Base-by-base conservation (phyloP, 129 eudicot species). In the Solidago caesia region DNA sequence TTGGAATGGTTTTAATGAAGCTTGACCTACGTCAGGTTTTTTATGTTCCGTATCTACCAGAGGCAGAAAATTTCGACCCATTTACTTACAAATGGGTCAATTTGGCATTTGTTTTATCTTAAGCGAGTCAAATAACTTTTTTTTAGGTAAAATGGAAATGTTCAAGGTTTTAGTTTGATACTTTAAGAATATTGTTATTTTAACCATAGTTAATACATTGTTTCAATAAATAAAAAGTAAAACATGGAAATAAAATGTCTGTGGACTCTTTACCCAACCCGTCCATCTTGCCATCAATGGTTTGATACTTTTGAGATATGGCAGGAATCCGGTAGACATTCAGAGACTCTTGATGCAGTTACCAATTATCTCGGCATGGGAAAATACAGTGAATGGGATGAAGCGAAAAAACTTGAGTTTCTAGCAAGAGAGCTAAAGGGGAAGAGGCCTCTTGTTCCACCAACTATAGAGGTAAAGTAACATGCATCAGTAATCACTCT, bases 11-110 rank as follows among this genome's bases (percentile, higher is more conserved):
- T 64, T 77, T 93, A 29, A 90, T 93, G 96, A 90, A 90, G 82
- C 98, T 93, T 63, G 98, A 93, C 81, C 84, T 93, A 68, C 96
- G 98, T 64, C 98, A 93, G 98, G 98, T 92, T 79, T 41, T 82
- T 72, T 78, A 16, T 62, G 15, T 75, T 6, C 41, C 42, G 11
- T 49, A 33, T 39, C 41, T 63, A 2, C 4, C 8, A 55, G 9
- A 55, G 27, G 60, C 7, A 25, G 8, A 7, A 55, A 55, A 0
- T 13, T n/a, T n/a, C 16, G 60, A 55, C 60, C 60, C n/a, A n/a
- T 55, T 55, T 15, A 63, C 46, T 63, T 63, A 26, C 5, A 13
- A 63, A 63, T 63, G 7, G 42, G 67, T 63, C 25, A 7, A 63
- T 2, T 63, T 39, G 16, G 4, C 16, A 27, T 39, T 5, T 1